Evolutionary conservation across 2,329 filamentous ascomycete species (phyloP), one percentile per base, ranked within the genome.

Genomic region (Aureobasidium zeae): DNA sequence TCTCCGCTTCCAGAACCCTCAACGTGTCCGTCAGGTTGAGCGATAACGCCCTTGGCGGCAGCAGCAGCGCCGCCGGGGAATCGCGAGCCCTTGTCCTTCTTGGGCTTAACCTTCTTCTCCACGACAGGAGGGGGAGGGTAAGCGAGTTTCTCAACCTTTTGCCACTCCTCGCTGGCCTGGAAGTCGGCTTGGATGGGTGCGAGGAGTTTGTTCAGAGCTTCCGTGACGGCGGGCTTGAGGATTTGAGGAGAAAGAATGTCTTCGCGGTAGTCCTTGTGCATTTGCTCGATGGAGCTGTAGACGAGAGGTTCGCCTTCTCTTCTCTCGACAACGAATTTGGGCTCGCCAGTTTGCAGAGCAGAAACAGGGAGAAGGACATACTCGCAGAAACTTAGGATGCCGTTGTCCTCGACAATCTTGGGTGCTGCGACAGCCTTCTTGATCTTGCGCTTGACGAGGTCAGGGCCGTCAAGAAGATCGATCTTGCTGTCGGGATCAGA

Each of bases 211-310:
- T 77, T 78, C 15, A 98, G 73, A 8, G 78, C 85, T 41, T 77
- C 73, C 4, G 83, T 75, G 5, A 93, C 79, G 9, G 85, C 86
- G n/a, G 81, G 74, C 69, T 98, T 96, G 41, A 96, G 71, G 10
- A 83, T 67, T 68, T 95, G 88, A 0, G 91, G 91, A 1, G 83
- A 86, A 49, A 94, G 74, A 51, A 83, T 72, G 58, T 96, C 89
- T 41, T 76, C 79, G 45, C 63, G 61, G 39, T 44, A 44, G 39
- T 44, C 39, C 11, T 21, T n/a, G 31, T 44, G 39, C 59, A 96
- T 71, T 55, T 83, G 68, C 46, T 77, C 68, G 48, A 93, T 85
- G 46, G 76, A 67, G n/a, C 71, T 77, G 72, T 95, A 96, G 48
- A 87, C 72, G 24, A 94, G 67, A 1, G 86, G 78, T 57, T 91